Evolutionary conservation across 1,139 yeast species (phyloP).

Genomic region (Debaryomyces psychrophilus): DNA sequence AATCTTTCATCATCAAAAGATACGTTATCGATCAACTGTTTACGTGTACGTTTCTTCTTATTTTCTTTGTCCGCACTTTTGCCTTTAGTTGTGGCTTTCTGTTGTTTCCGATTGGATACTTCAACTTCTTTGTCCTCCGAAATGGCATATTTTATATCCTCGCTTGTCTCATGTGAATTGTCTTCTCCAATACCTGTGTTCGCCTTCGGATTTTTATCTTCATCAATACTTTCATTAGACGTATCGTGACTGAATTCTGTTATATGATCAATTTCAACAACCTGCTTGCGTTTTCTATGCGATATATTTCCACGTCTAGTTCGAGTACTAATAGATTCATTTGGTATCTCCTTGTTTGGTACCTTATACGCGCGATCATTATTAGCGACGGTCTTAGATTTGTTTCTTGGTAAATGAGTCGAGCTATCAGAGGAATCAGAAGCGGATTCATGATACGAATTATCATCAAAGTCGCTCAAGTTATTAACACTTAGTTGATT

Average conservation of each 20-base stretch:
- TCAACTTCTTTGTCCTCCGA: not conserved
- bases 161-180: not conserved
- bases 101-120: not conserved
- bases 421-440: not conserved
- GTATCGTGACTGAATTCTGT: not conserved
- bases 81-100: not conserved
- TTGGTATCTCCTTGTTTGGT: constrained; percentile 28
- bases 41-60: not conserved
- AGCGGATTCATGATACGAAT: not conserved
- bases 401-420: not conserved
- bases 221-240: not conserved
- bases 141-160: not conserved
- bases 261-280: not conserved
- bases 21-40: constrained; percentile 6
- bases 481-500: not conserved
- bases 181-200: not conserved
- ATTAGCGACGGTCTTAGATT: not conserved
- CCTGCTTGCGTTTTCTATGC: not conserved
- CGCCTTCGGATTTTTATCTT: not conserved
- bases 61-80: not conserved
- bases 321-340: constrained; percentile 22
- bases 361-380: constrained; percentile 28
- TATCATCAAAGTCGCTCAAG: constrained; percentile 6
- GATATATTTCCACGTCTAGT: not conserved
- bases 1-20: constrained; percentile 16